Evolutionary conservation across 371 early-diverging fungal genomes (phyloP), one percentile per base, ranked within the genome.

Genomic region (Rhizopus delemar): DNA sequence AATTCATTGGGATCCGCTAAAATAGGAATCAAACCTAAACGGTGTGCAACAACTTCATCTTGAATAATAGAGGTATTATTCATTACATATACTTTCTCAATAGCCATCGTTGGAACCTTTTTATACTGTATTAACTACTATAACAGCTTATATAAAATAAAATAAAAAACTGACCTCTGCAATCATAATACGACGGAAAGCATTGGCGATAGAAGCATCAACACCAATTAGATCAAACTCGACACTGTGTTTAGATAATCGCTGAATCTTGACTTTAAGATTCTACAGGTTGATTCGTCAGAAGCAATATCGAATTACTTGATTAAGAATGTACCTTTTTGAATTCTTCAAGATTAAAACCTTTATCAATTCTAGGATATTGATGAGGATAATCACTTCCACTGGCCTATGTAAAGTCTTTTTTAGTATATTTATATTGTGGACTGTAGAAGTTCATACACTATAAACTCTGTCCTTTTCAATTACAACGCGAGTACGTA

Each of bases 41-140:
- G 89, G 66, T 99, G 97, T n/a, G 98, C 90, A 43, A 99, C 72
- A 3, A 98, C 88, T 77, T 99, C 99, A 72, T 99, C 99, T 57
- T 93, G 92, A 67, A 99, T 87, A 38, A 99, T 85, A 4, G 92
- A 88, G 11, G 93, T 95, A 81, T 99, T 98, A 82, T 97, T 91
- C 80, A 86, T 74, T 53, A 99, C 86, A 70, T 88, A 97, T 9
- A 99, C 97, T 43, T 90, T 86, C 69, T 99, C 99, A 53, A 99
- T 97, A 8, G 99, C 99, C 94, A 98, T 91, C 0, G 97, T 95
- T 29, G 98, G 96, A 9, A 98, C 89, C 90, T 89, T 6, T 31
- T 54, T 22, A 22, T 22, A 15, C 5, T 54, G 36, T n/a, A 41
- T 9, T n/a, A 22, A 22, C 22, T 22, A 22, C 22, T 22, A 22